Evolutionary conservation across 23 red algal genomes (phyloP).

Genomic region (Gracilaria domingensis): DNA sequence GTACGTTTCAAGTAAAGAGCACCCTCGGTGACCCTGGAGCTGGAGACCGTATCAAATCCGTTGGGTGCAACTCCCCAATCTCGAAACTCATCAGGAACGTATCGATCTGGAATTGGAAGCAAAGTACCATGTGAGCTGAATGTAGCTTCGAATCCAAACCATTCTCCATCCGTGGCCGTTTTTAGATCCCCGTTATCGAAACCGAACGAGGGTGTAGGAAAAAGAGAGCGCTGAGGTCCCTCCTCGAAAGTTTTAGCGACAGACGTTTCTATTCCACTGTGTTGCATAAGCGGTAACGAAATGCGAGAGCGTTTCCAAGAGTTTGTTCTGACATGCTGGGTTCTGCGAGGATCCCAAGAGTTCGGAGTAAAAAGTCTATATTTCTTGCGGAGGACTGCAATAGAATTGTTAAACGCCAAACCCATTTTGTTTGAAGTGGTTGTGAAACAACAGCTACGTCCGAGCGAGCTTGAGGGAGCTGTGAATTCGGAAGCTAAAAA

Average conservation of each 20-base stretch:
- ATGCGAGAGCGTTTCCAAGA: neutral
- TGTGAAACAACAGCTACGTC: neutral
- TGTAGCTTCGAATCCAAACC: constrained; percentile 71
- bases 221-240: neutral
- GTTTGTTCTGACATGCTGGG: neutral
- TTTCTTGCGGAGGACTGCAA: neutral
- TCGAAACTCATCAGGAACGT: constrained; percentile 79
- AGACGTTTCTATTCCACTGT: neutral
- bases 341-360: neutral
- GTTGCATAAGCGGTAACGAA: neutral
- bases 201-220: neutral
- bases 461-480: too few species aligned
- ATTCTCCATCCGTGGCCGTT: constrained; percentile 46
- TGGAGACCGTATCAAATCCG: constrained; percentile 73
- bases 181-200: constrained; percentile 27
- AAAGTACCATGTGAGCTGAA: constrained; percentile 25
- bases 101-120: constrained; percentile 52
- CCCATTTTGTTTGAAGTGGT: neutral
- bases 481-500: too few species aligned
- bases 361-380: neutral
- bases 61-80: constrained; percentile 61
- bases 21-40: constrained; percentile 30
- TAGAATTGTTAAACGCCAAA: neutral
- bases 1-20: constrained; percentile 52
- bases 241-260: neutral